Conservation (phyloP, 1,284 basidiomycete genomes). For the Rhizoctonia solani region DNA sequence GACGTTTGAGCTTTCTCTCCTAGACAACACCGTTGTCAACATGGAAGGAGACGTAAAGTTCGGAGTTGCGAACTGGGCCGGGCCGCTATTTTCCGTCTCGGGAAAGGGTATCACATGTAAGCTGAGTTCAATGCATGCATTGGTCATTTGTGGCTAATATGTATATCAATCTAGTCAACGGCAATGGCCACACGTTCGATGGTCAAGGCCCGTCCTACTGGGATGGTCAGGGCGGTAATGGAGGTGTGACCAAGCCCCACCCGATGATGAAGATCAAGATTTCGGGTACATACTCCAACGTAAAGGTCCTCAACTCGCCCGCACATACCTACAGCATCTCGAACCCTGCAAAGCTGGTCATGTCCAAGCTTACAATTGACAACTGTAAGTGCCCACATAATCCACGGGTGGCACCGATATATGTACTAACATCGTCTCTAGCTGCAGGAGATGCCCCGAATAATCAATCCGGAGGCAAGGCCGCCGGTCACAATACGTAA, state of each 20-base stretch:
- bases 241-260: too few species aligned
- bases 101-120: constrained; percentile 51
- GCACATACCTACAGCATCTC: constrained; percentile 46
- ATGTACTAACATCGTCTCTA: background rate
- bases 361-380: constrained; percentile 47
- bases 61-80: constrained; percentile 50
- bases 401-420: background rate
- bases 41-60: constrained; percentile 56
- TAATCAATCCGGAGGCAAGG: constrained; percentile 49
- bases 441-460: constrained; percentile 51
- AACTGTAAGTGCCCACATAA: constrained; percentile 45
- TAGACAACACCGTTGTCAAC: constrained; percentile 52
- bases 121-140: constrained; percentile 29
- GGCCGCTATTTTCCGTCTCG: constrained; percentile 49
- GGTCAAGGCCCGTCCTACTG: too few species aligned
- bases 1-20: constrained; percentile 49
- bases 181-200: constrained; percentile 53
- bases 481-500: constrained; percentile 51
- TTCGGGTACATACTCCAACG: constrained; percentile 54
- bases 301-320: constrained; percentile 56
- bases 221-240: too few species aligned
- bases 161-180: constrained; percentile 48
- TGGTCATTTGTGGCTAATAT: background rate
- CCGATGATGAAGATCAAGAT: too few species aligned
- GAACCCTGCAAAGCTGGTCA: constrained; percentile 45